Evolutionary conservation across 2,329 filamentous ascomycete species (phyloP).

Genomic region (Cordyceps fumosorosea): DNA sequence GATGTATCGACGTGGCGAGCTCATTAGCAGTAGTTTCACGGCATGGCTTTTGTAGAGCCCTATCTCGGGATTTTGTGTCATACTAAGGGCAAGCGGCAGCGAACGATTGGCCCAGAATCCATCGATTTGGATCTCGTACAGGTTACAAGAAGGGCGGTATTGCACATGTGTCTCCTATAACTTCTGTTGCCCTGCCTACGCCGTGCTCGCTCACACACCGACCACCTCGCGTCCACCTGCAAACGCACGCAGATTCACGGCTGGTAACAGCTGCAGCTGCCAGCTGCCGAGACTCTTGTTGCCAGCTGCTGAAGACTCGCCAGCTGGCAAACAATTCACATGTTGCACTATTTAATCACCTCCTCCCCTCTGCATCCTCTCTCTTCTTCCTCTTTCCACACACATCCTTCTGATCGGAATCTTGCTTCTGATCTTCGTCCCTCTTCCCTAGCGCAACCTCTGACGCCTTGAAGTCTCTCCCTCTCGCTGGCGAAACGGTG

Average conservation of each 20-base stretch:
- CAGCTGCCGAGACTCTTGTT: not conserved
- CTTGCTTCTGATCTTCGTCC: not conserved
- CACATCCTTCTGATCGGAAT: not conserved
- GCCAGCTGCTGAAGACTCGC: not conserved
- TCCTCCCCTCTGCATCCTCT: not conserved
- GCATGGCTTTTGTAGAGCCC: not conserved
- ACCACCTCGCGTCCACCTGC: not conserved
- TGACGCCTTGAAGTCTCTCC: not conserved
- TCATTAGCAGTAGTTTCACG: not conserved
- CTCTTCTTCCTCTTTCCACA: not conserved
- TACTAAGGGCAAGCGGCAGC: not conserved
- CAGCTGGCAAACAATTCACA: not conserved
- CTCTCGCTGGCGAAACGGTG: too few species aligned
- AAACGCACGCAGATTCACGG: slow-evolving; percentile 2
- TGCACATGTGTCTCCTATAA: not conserved
- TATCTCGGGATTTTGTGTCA: not conserved
- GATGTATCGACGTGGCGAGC: not conserved
- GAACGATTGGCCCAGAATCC: not conserved
- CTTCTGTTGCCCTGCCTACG: not conserved
- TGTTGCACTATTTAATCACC: not conserved
- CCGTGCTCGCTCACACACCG: not conserved
- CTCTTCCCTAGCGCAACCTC: not conserved
- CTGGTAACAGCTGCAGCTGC: not conserved
- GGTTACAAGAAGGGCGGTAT: not conserved
- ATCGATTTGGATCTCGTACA: not conserved